A percentile compares a stretch with the other conserved stretches of the same genome.
These are phyloP conservation scores for Wickerhamomyces bisporus DNA, from an alignment of 805 yeast species.

Conservation along the genomic window DNA sequence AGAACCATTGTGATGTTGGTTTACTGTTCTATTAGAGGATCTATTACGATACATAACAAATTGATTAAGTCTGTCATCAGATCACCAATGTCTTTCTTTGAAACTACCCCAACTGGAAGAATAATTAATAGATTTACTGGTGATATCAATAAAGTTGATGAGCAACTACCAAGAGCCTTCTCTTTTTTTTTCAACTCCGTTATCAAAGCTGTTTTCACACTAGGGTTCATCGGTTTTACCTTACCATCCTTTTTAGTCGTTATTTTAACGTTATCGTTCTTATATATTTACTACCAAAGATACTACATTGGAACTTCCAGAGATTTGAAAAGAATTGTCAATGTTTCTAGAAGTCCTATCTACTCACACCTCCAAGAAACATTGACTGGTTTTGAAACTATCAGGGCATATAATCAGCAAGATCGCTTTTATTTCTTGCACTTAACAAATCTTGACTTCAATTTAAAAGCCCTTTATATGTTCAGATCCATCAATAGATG, in stretches of 20 bases:
- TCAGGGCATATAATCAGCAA: conserved; percentile 69
- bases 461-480: conserved; percentile 68
- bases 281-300: conserved; percentile 67
- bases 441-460: conserved; percentile 64
- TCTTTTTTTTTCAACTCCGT: conserved; percentile 39
- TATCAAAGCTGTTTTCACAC: conserved; percentile 42
- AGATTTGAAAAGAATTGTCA: conserved; percentile 70
- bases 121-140: conserved; percentile 60
- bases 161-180: conserved; percentile 49
- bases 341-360: conserved; percentile 68
- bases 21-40: conserved; percentile 51
- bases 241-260: conserved; percentile 52
- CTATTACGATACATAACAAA: conserved; percentile 47
- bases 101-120: conserved; percentile 65
- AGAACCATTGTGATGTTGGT: conserved; percentile 46
- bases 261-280: conserved; percentile 37
- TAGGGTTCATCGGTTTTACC: conserved; percentile 45
- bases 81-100: conserved; percentile 65
- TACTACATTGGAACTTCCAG: conserved; percentile 68
- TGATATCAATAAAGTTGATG: conserved; percentile 56
- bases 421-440: conserved; percentile 59
- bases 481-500: conserved; percentile 65
- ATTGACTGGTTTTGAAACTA: conserved; percentile 69
- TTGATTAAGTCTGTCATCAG: conserved; percentile 51
- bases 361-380: conserved; percentile 82